These are phyloP conservation scores for Evansstolkia leycettana DNA, from an alignment of 495 filamentous ascomycete genomes.

Conservation along the genomic window DNA sequence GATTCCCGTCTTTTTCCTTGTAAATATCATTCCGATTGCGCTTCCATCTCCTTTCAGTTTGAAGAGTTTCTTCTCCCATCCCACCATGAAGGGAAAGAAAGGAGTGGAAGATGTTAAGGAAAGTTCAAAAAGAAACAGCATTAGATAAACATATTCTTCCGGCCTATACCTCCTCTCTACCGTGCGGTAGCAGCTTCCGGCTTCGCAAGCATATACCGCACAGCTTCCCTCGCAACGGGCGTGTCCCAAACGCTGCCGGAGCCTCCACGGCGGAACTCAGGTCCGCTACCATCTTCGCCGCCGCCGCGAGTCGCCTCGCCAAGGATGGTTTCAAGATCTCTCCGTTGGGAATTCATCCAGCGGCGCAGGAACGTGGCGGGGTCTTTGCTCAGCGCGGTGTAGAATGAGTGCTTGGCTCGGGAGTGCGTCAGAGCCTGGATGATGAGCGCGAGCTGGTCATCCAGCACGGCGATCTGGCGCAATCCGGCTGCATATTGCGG, in stretches of 20 bases:
- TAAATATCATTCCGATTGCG: neutral
- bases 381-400: slow-evolving; percentile 60
- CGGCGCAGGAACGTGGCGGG: slow-evolving; percentile 68
- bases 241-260: slow-evolving; percentile 41
- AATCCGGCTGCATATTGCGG: slow-evolving; percentile 44
- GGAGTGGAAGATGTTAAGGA: too few species aligned
- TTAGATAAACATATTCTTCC: slow-evolving; percentile 2
- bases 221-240: slow-evolving; percentile 31
- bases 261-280: slow-evolving; percentile 48
- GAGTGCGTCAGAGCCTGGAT: slow-evolving; percentile 65
- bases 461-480: slow-evolving; percentile 55
- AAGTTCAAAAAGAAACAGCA: neutral
- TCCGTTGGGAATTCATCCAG: slow-evolving; percentile 79
- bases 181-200: slow-evolving; percentile 24
- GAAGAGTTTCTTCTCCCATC: too few species aligned
- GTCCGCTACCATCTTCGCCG: slow-evolving; percentile 46
- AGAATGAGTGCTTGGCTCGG: slow-evolving; percentile 79
- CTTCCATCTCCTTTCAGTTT: neutral
- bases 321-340: slow-evolving; percentile 80
- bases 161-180: slow-evolving; percentile 3
- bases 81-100: too few species aligned
- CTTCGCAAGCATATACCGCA: slow-evolving; percentile 37
- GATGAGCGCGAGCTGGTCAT: slow-evolving; percentile 73
- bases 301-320: slow-evolving; percentile 65
- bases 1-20: neutral